These are phyloP conservation scores for Lecanicillium sp. DNA, from an alignment of 2,329 filamentous ascomycete species.

Conservation along the genomic window DNA sequence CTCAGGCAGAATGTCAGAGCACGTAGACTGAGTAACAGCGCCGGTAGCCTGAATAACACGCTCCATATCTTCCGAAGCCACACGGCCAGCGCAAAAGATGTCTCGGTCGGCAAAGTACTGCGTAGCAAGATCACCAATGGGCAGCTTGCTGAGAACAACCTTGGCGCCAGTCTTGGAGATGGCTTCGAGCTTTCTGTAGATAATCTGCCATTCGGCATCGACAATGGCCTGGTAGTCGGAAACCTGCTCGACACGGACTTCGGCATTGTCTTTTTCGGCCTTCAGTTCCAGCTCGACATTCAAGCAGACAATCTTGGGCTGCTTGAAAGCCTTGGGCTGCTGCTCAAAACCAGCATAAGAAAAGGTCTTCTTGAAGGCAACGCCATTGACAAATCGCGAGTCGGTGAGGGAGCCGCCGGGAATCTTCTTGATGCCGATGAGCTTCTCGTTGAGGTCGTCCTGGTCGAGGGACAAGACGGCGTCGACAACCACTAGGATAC, in stretches of 20 bases:
- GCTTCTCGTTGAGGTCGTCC: constrained; percentile 92
- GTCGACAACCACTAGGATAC: constrained; percentile 81
- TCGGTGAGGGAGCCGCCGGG: constrained; percentile 93
- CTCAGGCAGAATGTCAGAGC: constrained; percentile 83
- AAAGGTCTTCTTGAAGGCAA: constrained; percentile 99
- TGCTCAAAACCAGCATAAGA: constrained; percentile 98
- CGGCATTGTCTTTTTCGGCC: constrained; percentile 98
- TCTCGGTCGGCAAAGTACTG: constrained; percentile 98
- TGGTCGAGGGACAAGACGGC: constrained; percentile 93
- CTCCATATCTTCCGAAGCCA: constrained; percentile 86
- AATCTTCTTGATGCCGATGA: constrained; percentile 98
- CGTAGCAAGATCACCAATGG: constrained; percentile 93
- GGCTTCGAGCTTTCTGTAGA: constrained; percentile 98
- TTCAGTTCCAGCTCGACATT: constrained; percentile 98
- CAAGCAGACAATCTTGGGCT: constrained; percentile 93
- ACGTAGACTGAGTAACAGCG: constrained; percentile 87
- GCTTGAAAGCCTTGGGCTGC: constrained; percentile 89
- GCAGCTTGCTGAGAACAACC: constrained; percentile 93
- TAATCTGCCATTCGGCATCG: constrained; percentile 99
- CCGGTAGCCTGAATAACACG: constrained; percentile 92
- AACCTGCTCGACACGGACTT: constrained; percentile 95
- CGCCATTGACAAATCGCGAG: constrained; percentile 92
- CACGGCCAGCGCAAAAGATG: constrained; percentile 95
- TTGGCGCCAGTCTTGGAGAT: constrained; percentile 90
- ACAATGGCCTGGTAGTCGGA: constrained; percentile 99